These are phyloP conservation scores for Quercus phellos DNA, from an alignment of 331 rosid species.

Conservation along the genomic window DNA sequence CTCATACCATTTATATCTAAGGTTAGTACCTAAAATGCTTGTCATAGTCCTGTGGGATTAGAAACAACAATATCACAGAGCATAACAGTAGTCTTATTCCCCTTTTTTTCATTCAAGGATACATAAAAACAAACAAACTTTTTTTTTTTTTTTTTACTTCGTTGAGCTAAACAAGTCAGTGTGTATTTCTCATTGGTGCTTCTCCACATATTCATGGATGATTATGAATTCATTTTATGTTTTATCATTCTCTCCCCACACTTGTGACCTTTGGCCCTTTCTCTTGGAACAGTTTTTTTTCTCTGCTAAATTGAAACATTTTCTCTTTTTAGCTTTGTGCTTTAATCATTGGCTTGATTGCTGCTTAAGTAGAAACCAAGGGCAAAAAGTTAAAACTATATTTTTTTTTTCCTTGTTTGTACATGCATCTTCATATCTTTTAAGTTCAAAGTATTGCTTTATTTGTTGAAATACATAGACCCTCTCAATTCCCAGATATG, in stretches of 20 bases:
- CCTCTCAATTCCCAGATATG: neutral
- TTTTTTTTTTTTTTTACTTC: neutral
- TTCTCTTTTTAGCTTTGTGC: neutral
- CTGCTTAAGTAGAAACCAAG: neutral
- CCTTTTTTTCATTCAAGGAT: neutral
- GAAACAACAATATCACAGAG: neutral
- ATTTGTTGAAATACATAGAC: neutral
- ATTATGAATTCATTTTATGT: neutral
- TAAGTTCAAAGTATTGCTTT: neutral
- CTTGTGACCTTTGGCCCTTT: neutral
- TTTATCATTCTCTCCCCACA: neutral
- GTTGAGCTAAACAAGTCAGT: neutral
- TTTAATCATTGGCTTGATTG: neutral
- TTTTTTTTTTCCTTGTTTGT: neutral
- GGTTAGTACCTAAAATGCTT: constrained; percentile 39
- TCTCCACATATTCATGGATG: neutral
- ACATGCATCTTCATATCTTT: neutral
- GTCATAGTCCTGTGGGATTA: neutral
- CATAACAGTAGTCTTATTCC: neutral
- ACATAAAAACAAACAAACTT: neutral
- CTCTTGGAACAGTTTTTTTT: too few relatives aligned
- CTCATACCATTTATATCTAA: constrained; percentile 88
- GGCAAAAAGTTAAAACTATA: neutral
- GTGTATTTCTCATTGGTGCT: neutral
- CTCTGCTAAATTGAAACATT: too few relatives aligned